These are phyloP conservation scores for Clonostachys chloroleuca DNA, from an alignment of 2,329 filamentous ascomycete genomes.

Conservation along the genomic window DNA sequence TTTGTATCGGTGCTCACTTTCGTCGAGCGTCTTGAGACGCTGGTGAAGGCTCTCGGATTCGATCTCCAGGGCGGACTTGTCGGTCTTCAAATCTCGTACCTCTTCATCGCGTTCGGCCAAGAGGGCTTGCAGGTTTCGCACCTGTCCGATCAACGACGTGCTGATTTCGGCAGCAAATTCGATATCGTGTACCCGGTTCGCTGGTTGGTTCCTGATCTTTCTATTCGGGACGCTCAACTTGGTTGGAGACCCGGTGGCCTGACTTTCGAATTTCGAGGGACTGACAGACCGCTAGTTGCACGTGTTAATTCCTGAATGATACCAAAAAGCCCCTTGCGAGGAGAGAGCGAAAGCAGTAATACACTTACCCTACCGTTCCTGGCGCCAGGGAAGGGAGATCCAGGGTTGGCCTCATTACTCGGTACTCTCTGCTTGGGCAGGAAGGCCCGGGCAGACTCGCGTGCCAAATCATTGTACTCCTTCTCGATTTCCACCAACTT, in stretches of 20 bases:
- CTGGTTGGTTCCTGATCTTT: constrained; percentile 84
- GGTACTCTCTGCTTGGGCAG: constrained; percentile 78
- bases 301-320: too few species aligned
- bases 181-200: constrained; percentile 88
- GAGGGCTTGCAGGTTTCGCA: constrained; percentile 82
- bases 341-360: neutral
- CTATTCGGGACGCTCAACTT: constrained; percentile 85
- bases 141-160: constrained; percentile 88
- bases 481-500: constrained; percentile 84
- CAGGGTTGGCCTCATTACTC: constrained; percentile 56
- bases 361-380: constrained; percentile 47
- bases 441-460: constrained; percentile 85
- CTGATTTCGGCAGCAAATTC: constrained; percentile 98
- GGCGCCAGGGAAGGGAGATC: constrained; percentile 49
- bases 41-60: constrained; percentile 78
- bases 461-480: constrained; percentile 91
- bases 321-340: too few species aligned
- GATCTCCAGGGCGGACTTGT: constrained; percentile 76
- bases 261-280: constrained; percentile 76
- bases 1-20: constrained; percentile 94
- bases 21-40: constrained; percentile 77
- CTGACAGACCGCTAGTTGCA: constrained; percentile 58
- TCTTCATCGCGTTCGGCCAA: constrained; percentile 86
- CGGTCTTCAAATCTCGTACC: constrained; percentile 67
- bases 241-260: constrained; percentile 80